phyloP scores from a whole-genome alignment of 495 filamentous ascomycete species.

The Glutinoglossum americanum region DNA sequence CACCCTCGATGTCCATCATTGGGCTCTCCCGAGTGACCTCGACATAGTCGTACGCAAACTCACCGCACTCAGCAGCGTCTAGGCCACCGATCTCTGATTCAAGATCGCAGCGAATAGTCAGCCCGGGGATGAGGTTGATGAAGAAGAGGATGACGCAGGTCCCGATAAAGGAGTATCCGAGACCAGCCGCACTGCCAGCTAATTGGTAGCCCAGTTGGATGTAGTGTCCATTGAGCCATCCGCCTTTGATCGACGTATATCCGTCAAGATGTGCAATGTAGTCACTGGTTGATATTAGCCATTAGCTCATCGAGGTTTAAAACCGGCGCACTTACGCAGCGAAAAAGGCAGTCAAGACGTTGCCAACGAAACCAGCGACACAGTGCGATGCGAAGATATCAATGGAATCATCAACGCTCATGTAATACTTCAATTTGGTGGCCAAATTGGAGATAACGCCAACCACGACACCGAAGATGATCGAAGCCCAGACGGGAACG shows the following conservation, averaged over 20 bases:
- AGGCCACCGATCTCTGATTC: conserved; percentile 81
- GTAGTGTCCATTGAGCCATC: conserved; percentile 84
- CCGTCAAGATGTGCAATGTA: conserved; percentile 85
- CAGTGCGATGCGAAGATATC: conserved; percentile 3
- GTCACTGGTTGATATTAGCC: conserved; percentile 27
- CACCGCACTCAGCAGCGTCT: conserved; percentile 87
- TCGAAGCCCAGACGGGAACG: background rate
- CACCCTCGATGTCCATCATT: background rate
- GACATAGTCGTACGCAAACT: conserved; percentile 98
- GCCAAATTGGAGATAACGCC: background rate
- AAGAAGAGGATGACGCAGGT: conserved; percentile 73
- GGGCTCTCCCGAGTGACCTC: conserved; percentile 55
- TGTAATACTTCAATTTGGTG: conserved; percentile 3
- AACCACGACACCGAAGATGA: background rate
- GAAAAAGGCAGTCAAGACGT: background rate
- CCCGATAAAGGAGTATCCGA: conserved; percentile 67
- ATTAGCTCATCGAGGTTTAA: too few species aligned
- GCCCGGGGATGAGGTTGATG: conserved; percentile 69
- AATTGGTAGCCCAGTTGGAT: conserved; percentile 76
- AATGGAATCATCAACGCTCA: conserved; percentile 2
- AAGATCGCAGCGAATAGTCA: conserved; percentile 58
- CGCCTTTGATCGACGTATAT: conserved; percentile 42
- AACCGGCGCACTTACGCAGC: background rate
- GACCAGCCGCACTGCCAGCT: conserved; percentile 65
- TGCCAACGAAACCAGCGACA: background rate